Percentiles rank a stretch among this genome's conserved stretches.
These are phyloP conservation scores for Fusarium denticulatum DNA, from an alignment of 2,329 filamentous ascomycete species.

Conservation along the genomic window DNA sequence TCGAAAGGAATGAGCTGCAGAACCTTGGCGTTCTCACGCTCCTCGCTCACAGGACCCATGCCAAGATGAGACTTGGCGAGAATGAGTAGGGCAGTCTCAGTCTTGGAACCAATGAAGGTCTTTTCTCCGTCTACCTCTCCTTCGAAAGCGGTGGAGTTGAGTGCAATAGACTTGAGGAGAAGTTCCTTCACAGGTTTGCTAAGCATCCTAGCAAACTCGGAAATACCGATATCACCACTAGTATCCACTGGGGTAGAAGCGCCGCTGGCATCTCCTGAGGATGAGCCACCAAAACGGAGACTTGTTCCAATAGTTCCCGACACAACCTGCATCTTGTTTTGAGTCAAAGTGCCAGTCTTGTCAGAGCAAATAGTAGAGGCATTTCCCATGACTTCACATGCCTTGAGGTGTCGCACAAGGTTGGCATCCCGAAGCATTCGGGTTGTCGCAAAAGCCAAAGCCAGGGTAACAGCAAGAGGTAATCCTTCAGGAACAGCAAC, in stretches of 20 bases:
- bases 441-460: constrained; percentile 79
- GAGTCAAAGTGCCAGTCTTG: constrained; percentile 74
- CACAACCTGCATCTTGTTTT: constrained; percentile 76
- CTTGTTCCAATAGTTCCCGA: constrained; percentile 66
- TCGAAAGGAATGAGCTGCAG: constrained; percentile 80
- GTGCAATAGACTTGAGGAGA: constrained; percentile 67
- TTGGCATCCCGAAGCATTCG: constrained; percentile 83
- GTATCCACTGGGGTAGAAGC: constrained; percentile 42
- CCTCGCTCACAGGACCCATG: constrained; percentile 71
- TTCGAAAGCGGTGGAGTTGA: constrained; percentile 81
- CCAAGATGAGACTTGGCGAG: constrained; percentile 73
- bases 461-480: constrained; percentile 80
- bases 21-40: constrained; percentile 68
- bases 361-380: constrained; percentile 76
- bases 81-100: constrained; percentile 77
- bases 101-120: constrained; percentile 81
- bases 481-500: constrained; percentile 83
- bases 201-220: constrained; percentile 60
- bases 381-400: constrained; percentile 85
- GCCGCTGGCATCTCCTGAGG: constrained; percentile 40
- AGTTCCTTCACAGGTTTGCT: constrained; percentile 60
- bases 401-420: constrained; percentile 78
- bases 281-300: constrained; percentile 62
- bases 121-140: constrained; percentile 73
- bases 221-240: constrained; percentile 52